phyloP scores from a whole-genome alignment of 139 green algal genomes.

The Eudorina sp. region DNA sequence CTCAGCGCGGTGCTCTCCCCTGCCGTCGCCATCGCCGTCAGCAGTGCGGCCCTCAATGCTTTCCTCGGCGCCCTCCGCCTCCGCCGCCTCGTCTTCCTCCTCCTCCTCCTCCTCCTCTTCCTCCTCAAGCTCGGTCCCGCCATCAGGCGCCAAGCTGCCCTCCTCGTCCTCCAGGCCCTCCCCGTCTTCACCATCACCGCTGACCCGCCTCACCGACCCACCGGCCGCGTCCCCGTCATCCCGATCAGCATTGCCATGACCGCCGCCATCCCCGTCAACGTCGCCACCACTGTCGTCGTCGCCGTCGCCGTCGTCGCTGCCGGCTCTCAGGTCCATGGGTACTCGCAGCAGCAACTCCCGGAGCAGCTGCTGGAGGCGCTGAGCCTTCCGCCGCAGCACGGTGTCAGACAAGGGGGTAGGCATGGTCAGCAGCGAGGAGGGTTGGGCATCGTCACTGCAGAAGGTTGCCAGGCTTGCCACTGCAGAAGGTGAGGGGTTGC shows the following conservation, averaged over 20 bases:
- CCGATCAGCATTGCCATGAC: not conserved
- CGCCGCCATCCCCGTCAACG: not conserved
- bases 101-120: not conserved
- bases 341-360: conserved; percentile 2
- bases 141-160: too few relatives aligned
- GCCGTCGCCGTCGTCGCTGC: not conserved
- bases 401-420: too few relatives aligned
- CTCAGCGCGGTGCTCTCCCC: too few relatives aligned
- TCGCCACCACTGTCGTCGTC: not conserved
- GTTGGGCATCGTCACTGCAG: too few relatives aligned
- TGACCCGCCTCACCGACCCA: too few relatives aligned
- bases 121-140: too few relatives aligned
- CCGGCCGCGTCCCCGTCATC: not conserved
- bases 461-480: too few relatives aligned
- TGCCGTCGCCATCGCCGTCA: not conserved
- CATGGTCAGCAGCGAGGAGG: too few relatives aligned
- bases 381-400: too few relatives aligned
- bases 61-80: not conserved
- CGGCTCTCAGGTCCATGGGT: not conserved
- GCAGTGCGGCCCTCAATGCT: not conserved
- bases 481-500: too few relatives aligned
- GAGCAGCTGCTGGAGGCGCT: not conserved
- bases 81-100: not conserved
- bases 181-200: too few relatives aligned
- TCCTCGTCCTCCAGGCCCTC: too few relatives aligned